Evolutionary conservation across 179 eudicot genomes (phyloP).

Genomic region (Beta corolliflora): DNA sequence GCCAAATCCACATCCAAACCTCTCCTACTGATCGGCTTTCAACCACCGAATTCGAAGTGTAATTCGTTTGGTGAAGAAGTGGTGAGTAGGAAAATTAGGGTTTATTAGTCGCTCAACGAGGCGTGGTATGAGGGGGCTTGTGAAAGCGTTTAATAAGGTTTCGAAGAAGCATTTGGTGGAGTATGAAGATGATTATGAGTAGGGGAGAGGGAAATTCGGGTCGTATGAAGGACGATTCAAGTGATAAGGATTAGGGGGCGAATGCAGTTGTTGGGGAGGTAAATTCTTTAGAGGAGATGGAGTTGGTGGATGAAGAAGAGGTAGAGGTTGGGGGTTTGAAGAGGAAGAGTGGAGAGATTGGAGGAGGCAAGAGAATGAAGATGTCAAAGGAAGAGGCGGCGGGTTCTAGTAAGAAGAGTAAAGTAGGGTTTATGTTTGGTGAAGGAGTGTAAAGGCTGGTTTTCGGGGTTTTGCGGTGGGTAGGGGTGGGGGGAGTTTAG

Average conservation of each 20-base stretch:
- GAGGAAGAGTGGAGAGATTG: conserved; percentile 22
- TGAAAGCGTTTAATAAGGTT: conserved; percentile 55
- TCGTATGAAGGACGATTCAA: conserved; percentile 33
- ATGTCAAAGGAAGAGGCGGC: conserved; percentile 34
- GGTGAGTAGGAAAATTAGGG: conserved; percentile 60
- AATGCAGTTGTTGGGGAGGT: conserved; percentile 47
- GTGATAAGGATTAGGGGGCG: conserved; percentile 78
- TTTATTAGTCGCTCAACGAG: conserved; percentile 83
- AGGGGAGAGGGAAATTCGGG: conserved; percentile 36
- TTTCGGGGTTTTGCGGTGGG: too few relatives aligned
- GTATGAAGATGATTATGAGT: conserved; percentile 86
- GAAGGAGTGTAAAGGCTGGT: too few relatives aligned
- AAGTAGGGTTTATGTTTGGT: too few relatives aligned
- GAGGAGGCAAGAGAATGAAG: conserved; percentile 26
- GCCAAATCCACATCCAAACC: conserved; percentile 44
- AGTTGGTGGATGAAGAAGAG: conserved; percentile 44
- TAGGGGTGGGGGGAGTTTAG: too few relatives aligned
- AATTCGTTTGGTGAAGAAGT: conserved; percentile 69
- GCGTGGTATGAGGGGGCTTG: conserved; percentile 81
- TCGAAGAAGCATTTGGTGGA: conserved; percentile 69
- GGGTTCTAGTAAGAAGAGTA: conserved; percentile 39
- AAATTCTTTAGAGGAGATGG: conserved; percentile 49
- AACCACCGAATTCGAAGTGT: conserved; percentile 26
- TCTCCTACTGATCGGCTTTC: conserved; percentile 42
- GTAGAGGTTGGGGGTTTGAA: conserved; percentile 32